Evolutionary conservation across 768 basidiomycete genomes (phyloP), one percentile per base, ranked within the genome.

Genomic region (Tulasnella sp.): DNA sequence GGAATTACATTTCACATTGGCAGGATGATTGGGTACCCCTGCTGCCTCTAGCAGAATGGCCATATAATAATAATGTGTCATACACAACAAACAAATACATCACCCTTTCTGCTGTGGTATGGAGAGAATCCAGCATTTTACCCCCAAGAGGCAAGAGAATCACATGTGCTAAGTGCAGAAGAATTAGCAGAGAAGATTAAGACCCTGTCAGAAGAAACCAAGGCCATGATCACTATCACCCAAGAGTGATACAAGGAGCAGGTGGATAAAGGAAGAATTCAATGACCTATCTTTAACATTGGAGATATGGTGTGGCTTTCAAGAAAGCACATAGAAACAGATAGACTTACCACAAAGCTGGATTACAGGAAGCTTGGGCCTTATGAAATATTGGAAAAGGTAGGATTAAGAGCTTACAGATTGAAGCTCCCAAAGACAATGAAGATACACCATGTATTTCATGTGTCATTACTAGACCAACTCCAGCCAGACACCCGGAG

Each of bases 251-350:
- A 72, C 58, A 31, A 64, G 2, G 60, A 64, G 25, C 68, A 69
- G 31, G 71, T 68, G 62, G 62, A 75, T 59, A 30, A 63, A 27
- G 60, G 65, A 3, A 60, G 62, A 21, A 24, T 65, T 1, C 67
- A 68, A 2, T 59, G 65, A 1, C 74, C 72, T 0, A 41, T 67
- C 4, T 70, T 70, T 59, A n/a, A 70, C 45, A 63, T 61, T 4
- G 73, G 66, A 46, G 63, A 74, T 21, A 63, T 68, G 1, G 73
- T 75, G 12, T 75, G 72, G 71, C 61, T 75, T 2, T 62, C n/a
- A n/a, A n/a, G n/a, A n/a, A n/a, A n/a, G n/a, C n/a, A n/a, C n/a
- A 72, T 76, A 62, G 67, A 66, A 24, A 75, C 74, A 7, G 73
- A 68, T n/a, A 64, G 72, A 11, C 74, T 74, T 1, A 70, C 72